A percentile compares a stretch with the other conserved stretches of the same genome.
Conservation (phyloP, 2,329 filamentous ascomycete genomes). For the Hawksworthiomyces lignivorus region DNA sequence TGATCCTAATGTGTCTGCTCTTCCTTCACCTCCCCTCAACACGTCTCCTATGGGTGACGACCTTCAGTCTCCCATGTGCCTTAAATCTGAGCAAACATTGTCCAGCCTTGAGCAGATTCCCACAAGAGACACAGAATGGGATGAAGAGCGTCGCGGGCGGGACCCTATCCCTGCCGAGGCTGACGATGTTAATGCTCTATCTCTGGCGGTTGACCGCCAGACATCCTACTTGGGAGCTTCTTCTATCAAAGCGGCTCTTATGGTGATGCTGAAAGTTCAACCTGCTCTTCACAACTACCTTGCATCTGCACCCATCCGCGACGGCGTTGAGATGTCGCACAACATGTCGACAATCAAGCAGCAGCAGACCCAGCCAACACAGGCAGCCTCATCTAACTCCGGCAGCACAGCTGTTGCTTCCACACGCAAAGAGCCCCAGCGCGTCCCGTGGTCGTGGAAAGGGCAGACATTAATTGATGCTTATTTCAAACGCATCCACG, state of each 20-base stretch:
- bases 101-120: slow-evolving; percentile 61
- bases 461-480: slow-evolving; percentile 63
- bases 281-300: slow-evolving; percentile 38
- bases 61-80: slow-evolving; percentile 41
- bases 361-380: slow-evolving; percentile 28
- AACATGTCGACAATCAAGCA: slow-evolving; percentile 36
- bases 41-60: slow-evolving; percentile 40
- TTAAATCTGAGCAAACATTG: slow-evolving; percentile 40
- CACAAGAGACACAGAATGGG: slow-evolving; percentile 55
- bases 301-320: slow-evolving; percentile 36
- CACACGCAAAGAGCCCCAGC: slow-evolving; percentile 34
- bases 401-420: not conserved
- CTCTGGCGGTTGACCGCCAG: slow-evolving; percentile 51
- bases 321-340: slow-evolving; percentile 38
- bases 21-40: slow-evolving; percentile 48
- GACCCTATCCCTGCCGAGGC: slow-evolving; percentile 55
- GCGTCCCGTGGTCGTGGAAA: slow-evolving; percentile 53
- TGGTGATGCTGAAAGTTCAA: slow-evolving; percentile 58
- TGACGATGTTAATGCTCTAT: slow-evolving; percentile 65
- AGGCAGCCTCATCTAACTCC: not conserved
- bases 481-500: slow-evolving; percentile 68
- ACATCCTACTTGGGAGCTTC: slow-evolving; percentile 64
- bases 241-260: slow-evolving; percentile 65
- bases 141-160: slow-evolving; percentile 51
- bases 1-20: slow-evolving; percentile 30